Percentiles rank a stretch among this genome's conserved stretches.
Conservation (phyloP, 1,284 basidiomycete species). For the Malassezia pachydermatis region DNA sequence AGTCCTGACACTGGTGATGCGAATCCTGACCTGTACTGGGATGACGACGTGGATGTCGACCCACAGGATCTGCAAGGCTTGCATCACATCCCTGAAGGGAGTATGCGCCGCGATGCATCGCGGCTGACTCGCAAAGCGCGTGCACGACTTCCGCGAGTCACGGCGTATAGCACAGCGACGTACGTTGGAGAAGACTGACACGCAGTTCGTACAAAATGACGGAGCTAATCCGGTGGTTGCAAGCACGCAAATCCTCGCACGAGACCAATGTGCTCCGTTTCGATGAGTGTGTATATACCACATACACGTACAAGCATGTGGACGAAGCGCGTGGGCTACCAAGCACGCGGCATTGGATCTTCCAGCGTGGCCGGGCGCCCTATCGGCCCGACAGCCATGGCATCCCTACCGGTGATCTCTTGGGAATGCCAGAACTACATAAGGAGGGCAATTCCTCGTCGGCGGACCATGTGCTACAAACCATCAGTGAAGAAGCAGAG, state of each 20-base stretch:
- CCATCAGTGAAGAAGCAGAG: constrained; percentile 17
- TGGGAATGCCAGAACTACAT: constrained; percentile 40
- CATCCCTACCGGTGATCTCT: constrained; percentile 22
- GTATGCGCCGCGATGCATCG: constrained; percentile 78
- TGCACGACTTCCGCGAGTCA: constrained; percentile 82
- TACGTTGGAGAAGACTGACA: not conserved
- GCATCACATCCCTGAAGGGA: constrained; percentile 70
- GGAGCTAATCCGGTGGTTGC: constrained; percentile 76
- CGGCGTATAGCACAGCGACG: constrained; percentile 84
- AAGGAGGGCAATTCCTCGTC: not conserved
- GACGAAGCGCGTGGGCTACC: constrained; percentile 33
- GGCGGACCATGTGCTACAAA: constrained; percentile 13
- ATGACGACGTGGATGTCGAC: constrained; percentile 33
- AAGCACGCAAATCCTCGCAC: constrained; percentile 67
- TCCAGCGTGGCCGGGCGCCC: not conserved
- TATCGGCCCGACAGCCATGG: not conserved
- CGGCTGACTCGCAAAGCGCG: constrained; percentile 85
- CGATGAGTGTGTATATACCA: constrained; percentile 47
- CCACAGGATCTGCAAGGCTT: constrained; percentile 34
- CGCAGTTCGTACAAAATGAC: constrained; percentile 65
- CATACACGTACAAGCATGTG: constrained; percentile 43
- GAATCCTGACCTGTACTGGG: constrained; percentile 50
- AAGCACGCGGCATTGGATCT: not conserved
- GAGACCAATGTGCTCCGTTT: constrained; percentile 54
- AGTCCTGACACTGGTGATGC: constrained; percentile 33